Evolutionary conservation across 2,329 filamentous ascomycete species (phyloP), one percentile per base, ranked within the genome.

Genomic region (Simplicillium sp.): DNA sequence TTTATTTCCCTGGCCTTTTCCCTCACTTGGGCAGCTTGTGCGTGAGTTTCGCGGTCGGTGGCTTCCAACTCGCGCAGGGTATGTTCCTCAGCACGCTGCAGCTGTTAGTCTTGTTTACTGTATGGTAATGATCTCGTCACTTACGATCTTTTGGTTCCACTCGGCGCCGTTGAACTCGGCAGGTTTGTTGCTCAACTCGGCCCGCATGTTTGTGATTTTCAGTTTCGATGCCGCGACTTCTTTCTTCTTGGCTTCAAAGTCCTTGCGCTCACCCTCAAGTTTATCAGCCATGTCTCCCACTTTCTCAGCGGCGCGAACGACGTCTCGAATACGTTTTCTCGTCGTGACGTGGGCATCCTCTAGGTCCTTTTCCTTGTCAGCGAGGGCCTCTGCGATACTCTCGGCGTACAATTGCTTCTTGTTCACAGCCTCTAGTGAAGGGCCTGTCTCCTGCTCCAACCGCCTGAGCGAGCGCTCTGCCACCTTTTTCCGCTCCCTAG

Each of bases 121-220:
- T 7, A 33, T 25, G 9, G 20, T 9, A 6, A 5, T 15, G 5
- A 5, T 13, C 12, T 15, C 29, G 12, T 5, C 8, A 68, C 80
- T 60, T 61, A 85, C 82, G 58, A 88, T 82, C 47, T 76, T 76
- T 39, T 78, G 73, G 48, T 90, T 92, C 64, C 80, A 89, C 4
- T 76, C 76, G 5, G 71, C 66, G 9, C 77, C 60, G 54, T 92
- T 80, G 53, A 92, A 87, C 6, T 80, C 73, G 0, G 73, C 66
- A 0, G 82, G 80, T 11, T 70, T 69, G 34, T 80, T 74, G 43
- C 79, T 73, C 48, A 79, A 61, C 45, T 76, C 71, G 5, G 73
- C 77, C 54, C 84, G 72, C n/a, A 89, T 62, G 7, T 66, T 64
- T 3, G 70, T 75, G 36, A 94, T 79, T 18, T 63, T 71, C 34